Evolutionary conservation across 805 yeast species (phyloP).

Genomic region (Saccharomyces kudriavzevii): DNA sequence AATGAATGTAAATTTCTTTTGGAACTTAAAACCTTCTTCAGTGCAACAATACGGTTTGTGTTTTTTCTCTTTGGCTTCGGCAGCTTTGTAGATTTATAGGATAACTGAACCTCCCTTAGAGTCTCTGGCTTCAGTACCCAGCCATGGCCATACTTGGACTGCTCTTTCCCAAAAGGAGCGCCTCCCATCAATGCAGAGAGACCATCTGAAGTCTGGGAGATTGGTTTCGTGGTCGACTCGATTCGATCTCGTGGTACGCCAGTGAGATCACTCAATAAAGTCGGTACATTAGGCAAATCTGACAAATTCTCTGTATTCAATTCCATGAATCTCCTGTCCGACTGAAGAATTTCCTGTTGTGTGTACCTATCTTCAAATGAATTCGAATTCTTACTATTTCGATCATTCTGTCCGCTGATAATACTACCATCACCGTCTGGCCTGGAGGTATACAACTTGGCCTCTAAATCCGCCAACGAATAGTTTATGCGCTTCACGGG

Average conservation of each 20-base stretch:
- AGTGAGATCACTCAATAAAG: constrained; percentile 24
- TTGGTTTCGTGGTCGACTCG: constrained; percentile 14
- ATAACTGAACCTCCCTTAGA: constrained; percentile 9
- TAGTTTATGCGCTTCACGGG: constrained; percentile 29
- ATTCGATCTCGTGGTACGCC: constrained; percentile 27
- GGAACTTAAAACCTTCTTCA: constrained; percentile 25
- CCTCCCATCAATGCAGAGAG: neutral
- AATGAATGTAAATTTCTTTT: constrained; percentile 27
- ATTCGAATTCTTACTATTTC: constrained; percentile 8
- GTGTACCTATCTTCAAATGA: constrained; percentile 17
- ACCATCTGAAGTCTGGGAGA: constrained; percentile 2
- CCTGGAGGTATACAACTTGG: constrained; percentile 19
- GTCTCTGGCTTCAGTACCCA: neutral
- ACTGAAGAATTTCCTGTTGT: constrained; percentile 25
- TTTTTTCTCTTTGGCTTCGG: constrained; percentile 25
- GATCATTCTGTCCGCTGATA: constrained; percentile 1
- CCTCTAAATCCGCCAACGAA: constrained; percentile 30
- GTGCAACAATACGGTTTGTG: constrained; percentile 26
- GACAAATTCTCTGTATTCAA: constrained; percentile 26
- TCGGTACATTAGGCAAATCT: constrained; percentile 25
- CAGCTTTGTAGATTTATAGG: constrained; percentile 30
- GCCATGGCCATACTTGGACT: neutral
- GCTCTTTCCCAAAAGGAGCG: neutral
- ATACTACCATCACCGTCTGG: constrained; percentile 6
- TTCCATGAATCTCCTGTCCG: constrained; percentile 28